Percentiles rank a stretch among this genome's conserved stretches.
Conservation (phyloP, 1,284 basidiomycete genomes). For the Rhodotorula glutinis region DNA sequence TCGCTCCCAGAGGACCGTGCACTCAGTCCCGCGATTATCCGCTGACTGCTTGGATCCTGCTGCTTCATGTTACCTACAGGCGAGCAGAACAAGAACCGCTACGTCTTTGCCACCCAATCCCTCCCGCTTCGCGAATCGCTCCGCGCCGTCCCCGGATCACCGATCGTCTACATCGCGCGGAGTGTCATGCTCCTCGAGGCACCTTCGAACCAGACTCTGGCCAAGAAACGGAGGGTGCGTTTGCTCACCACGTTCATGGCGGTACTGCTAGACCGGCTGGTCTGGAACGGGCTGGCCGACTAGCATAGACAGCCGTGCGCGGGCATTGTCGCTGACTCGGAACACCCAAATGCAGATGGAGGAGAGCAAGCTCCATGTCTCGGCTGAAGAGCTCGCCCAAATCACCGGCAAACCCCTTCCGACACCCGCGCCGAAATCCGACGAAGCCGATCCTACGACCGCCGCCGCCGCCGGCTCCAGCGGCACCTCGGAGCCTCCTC, state of each 20-base stretch:
- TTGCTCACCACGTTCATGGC: not conserved
- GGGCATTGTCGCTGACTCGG: not conserved
- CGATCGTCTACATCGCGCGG: conserved; percentile 81
- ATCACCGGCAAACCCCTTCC: conserved; percentile 44
- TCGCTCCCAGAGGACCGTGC: not conserved
- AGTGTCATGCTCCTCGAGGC: conserved; percentile 87
- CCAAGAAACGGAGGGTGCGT: conserved; percentile 63
- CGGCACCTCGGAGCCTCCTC: conserved; percentile 36
- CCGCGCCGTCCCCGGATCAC: conserved; percentile 71
- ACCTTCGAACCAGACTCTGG: conserved; percentile 69
- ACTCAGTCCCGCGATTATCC: not conserved
- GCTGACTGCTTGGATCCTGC: not conserved
- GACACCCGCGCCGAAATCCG: conserved; percentile 43
- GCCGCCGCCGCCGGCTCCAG: conserved; percentile 34
- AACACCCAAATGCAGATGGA: conserved; percentile 31
- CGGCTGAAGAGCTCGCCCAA: conserved; percentile 50
- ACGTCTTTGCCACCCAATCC: conserved; percentile 78
- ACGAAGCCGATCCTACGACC: conserved; percentile 43
- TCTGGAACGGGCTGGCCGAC: not conserved
- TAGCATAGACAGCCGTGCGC: not conserved
- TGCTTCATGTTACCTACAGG: conserved; percentile 54
- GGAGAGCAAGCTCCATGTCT: conserved; percentile 47
- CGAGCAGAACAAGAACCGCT: conserved; percentile 82
- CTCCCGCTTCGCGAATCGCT: conserved; percentile 63
- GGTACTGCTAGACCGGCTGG: not conserved